Conservation (phyloP, 2,329 filamentous ascomycete species). For the Fusarium sp. region DNA sequence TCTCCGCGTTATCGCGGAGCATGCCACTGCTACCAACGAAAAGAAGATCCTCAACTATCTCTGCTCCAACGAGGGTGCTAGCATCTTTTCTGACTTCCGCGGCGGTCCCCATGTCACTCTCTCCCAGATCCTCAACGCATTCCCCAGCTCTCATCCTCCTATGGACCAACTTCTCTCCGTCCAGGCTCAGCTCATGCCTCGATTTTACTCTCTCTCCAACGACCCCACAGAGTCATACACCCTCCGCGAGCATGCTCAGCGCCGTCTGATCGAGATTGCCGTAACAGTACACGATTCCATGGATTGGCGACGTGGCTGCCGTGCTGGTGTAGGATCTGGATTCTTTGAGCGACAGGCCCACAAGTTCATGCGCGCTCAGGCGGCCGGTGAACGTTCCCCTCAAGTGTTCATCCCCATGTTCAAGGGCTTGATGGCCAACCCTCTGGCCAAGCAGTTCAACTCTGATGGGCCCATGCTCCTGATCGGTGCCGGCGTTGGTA, state of each 20-base stretch:
- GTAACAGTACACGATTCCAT: slow-evolving; percentile 90
- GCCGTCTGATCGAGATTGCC: slow-evolving; percentile 92
- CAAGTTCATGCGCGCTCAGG: slow-evolving; percentile 73
- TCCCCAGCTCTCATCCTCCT: slow-evolving; percentile 90
- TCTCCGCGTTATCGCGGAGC: slow-evolving; percentile 84
- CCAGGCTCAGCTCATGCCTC: slow-evolving; percentile 90
- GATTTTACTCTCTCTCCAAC: slow-evolving; percentile 98
- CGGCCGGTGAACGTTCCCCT: slow-evolving; percentile 62
- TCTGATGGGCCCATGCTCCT: slow-evolving; percentile 97
- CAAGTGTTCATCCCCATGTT: slow-evolving; percentile 93
- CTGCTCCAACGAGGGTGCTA: slow-evolving; percentile 89
- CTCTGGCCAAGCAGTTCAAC: slow-evolving; percentile 88
- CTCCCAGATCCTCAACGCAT: slow-evolving; percentile 86
- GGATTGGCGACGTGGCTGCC: slow-evolving; percentile 76
- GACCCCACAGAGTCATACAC: slow-evolving; percentile 83
- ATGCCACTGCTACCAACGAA: slow-evolving; percentile 81
- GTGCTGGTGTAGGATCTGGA: slow-evolving; percentile 89
- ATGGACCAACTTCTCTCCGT: slow-evolving; percentile 82
- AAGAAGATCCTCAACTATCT: slow-evolving; percentile 89
- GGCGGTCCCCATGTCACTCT: slow-evolving; percentile 88
- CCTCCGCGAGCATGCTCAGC: slow-evolving; percentile 72
- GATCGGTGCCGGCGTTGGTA: slow-evolving; percentile 94
- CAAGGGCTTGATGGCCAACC: slow-evolving; percentile 97
- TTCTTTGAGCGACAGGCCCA: slow-evolving; percentile 89
- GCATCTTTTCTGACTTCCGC: slow-evolving; percentile 91